Percentiles rank a stretch among this genome's conserved stretches.
phyloP scores from a whole-genome alignment of 176 grass and related monocot species.

The Hordeum marinum region DNA sequence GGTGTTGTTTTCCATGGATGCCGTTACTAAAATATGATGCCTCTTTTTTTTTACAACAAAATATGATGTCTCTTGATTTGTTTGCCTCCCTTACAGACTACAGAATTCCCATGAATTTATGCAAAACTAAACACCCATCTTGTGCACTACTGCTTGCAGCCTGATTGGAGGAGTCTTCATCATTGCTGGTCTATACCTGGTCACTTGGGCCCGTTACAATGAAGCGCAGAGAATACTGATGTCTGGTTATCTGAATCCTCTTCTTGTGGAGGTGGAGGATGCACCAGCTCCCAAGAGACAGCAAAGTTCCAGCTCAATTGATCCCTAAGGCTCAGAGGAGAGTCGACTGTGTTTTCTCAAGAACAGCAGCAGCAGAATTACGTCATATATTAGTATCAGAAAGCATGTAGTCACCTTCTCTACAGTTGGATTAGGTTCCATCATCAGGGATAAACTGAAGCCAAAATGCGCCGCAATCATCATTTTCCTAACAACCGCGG shows the following conservation, averaged over 20 bases:
- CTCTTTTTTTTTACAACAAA: no score
- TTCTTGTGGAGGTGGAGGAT: constrained; percentile 45
- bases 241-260: constrained; percentile 32
- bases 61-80: background rate
- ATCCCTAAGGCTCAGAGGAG: constrained; percentile 23
- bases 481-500: background rate
- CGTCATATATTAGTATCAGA: background rate
- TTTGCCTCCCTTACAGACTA: background rate
- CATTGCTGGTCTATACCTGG: constrained; percentile 76
- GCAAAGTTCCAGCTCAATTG: constrained; percentile 38
- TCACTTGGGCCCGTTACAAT: constrained; percentile 77
- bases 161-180: constrained; percentile 72
- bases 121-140: background rate
- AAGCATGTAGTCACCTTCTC: background rate
- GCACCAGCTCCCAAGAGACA: constrained; percentile 25
- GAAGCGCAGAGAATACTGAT: constrained; percentile 32
- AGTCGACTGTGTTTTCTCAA: background rate
- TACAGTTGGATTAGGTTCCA: background rate
- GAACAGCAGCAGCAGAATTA: constrained; percentile 10
- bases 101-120: background rate
- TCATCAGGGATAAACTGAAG: background rate
- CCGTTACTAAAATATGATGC: background rate
- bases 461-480: background rate
- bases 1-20: background rate
- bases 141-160: constrained; percentile 35